Conservation (phyloP, 2,329 filamentous ascomycete species). For the Penicillium sp. region DNA sequence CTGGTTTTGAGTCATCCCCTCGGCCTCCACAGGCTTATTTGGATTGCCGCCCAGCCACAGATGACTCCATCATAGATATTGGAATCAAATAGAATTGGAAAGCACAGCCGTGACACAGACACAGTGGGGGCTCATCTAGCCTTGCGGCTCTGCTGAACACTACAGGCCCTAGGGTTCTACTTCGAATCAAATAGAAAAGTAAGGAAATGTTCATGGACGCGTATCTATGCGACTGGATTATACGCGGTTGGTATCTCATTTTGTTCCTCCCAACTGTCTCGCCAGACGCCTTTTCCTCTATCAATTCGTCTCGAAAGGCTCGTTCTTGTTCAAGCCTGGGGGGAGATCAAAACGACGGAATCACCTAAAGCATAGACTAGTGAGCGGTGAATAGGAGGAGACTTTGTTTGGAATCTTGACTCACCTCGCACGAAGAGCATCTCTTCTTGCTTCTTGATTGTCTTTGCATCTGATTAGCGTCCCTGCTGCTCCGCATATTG, state of each 20-base stretch:
- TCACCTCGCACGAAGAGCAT: slow-evolving; percentile 97
- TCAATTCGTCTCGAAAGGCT: slow-evolving; percentile 14
- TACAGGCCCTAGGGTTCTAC: not conserved
- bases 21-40: not conserved
- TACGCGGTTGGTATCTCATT: slow-evolving; percentile 23
- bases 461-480: slow-evolving; percentile 56
- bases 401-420: slow-evolving; percentile 27
- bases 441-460: slow-evolving; percentile 93
- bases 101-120: not conserved
- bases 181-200: slow-evolving; percentile 19
- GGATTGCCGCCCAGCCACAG: slow-evolving; percentile 14
- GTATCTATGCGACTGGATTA: slow-evolving; percentile 25
- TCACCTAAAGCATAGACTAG: slow-evolving; percentile 58
- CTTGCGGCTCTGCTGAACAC: slow-evolving; percentile 13
- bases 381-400: not conserved
- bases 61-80: not conserved
- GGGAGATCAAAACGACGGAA: slow-evolving; percentile 73
- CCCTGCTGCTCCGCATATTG: not conserved
- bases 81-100: not conserved
- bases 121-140: not conserved
- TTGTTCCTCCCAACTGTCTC: slow-evolving; percentile 17
- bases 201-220: slow-evolving; percentile 22
- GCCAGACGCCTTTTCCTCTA: slow-evolving; percentile 23
- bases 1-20: slow-evolving; percentile 1
- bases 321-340: slow-evolving; percentile 51